Evolutionary conservation across 495 filamentous ascomycete genomes (phyloP).

Genomic region (Penicillium nucicola): DNA sequence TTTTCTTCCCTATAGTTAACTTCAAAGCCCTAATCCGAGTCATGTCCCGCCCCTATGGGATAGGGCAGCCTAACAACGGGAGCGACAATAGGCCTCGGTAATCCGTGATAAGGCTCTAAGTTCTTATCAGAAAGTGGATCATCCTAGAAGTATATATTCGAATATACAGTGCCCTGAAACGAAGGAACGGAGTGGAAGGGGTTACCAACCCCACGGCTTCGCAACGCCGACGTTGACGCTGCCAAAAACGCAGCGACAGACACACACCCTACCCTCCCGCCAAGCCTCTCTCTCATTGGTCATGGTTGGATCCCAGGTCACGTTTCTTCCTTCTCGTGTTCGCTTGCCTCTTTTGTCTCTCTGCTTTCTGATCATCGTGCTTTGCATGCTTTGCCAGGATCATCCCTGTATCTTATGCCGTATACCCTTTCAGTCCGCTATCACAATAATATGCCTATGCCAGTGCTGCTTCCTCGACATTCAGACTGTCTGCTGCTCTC

Average conservation of each 20-base stretch:
- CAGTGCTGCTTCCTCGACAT: background rate
- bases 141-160: too few species aligned
- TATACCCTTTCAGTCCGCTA: background rate
- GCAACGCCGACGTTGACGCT: conserved; percentile 13
- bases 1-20: too few species aligned
- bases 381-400: background rate
- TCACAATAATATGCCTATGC: background rate
- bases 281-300: conserved; percentile 13
- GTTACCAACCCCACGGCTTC: conserved; percentile 13
- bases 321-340: conserved; percentile 6
- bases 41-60: too few species aligned
- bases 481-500: background rate
- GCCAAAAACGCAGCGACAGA: conserved; percentile 5
- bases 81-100: too few species aligned
- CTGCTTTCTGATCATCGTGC: background rate
- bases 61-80: too few species aligned
- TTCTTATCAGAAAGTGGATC: too few species aligned
- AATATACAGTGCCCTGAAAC: conserved; percentile 19
- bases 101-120: too few species aligned
- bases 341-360: background rate
- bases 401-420: background rate
- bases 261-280: conserved; percentile 7
- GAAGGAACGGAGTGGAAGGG: conserved; percentile 16
- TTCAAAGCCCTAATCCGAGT: too few species aligned
- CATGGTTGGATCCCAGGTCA: conserved; percentile 13